Conservation (phyloP, 2,329 filamentous ascomycete species). For the Aureobasidium pullulans region DNA sequence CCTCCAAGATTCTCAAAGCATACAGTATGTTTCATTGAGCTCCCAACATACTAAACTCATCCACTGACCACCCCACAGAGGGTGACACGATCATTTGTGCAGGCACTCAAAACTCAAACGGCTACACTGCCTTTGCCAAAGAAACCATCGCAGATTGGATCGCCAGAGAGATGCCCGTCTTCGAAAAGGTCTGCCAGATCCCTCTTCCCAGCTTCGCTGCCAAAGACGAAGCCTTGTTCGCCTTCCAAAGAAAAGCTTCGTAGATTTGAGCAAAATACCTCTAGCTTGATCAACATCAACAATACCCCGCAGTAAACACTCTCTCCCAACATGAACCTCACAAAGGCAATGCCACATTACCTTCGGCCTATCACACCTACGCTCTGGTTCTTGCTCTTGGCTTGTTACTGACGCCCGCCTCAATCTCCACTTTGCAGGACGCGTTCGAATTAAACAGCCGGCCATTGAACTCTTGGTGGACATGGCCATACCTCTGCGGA, state of each 20-base stretch:
- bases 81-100: slow-evolving; percentile 63
- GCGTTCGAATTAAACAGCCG: too few relatives aligned
- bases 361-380: neutral
- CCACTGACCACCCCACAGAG: slow-evolving; percentile 16
- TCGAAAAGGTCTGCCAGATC: slow-evolving; percentile 56
- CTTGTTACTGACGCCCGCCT: neutral
- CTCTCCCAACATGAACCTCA: neutral
- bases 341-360: neutral
- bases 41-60: slow-evolving; percentile 33
- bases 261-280: neutral
- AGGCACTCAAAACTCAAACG: slow-evolving; percentile 67
- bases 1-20: slow-evolving; percentile 51
- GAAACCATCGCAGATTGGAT: slow-evolving; percentile 62
- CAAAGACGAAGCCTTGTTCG: slow-evolving; percentile 68
- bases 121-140: slow-evolving; percentile 62
- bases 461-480: too few relatives aligned
- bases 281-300: neutral
- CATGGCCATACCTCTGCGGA: too few relatives aligned
- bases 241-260: slow-evolving; percentile 42
- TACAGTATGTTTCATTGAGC: slow-evolving; percentile 41
- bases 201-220: slow-evolving; percentile 67
- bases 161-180: slow-evolving; percentile 46
- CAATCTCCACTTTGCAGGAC: too few relatives aligned
- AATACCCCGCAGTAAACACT: neutral
- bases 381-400: neutral